phyloP scores from a whole-genome alignment of 768 basidiomycete genomes.

The Phaeolepiota aurea region DNA sequence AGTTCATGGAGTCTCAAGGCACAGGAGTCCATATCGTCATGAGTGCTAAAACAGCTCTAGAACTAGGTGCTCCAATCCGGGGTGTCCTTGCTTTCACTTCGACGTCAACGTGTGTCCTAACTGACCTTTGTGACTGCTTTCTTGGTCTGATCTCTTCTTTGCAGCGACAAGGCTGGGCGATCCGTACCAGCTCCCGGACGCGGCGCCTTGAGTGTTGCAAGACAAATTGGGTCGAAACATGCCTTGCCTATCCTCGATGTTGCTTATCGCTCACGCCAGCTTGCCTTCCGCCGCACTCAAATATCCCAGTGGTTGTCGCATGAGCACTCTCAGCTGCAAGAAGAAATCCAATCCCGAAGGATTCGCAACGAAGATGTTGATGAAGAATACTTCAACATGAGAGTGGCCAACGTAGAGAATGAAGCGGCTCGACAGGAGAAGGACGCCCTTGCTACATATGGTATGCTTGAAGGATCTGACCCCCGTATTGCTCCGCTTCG shows the following conservation, averaged over 20 bases:
- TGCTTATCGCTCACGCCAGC: slow-evolving; percentile 87
- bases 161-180: slow-evolving; percentile 95
- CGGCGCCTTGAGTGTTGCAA: slow-evolving; percentile 83
- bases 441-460: slow-evolving; percentile 87
- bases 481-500: slow-evolving; percentile 85
- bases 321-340: slow-evolving; percentile 78
- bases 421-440: slow-evolving; percentile 91
- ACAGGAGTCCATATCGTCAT: slow-evolving; percentile 96
- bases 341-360: slow-evolving; percentile 63
- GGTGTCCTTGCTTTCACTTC: slow-evolving; percentile 94
- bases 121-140: too few relatives aligned
- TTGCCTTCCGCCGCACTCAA: slow-evolving; percentile 91
- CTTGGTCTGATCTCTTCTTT: slow-evolving; percentile 4
- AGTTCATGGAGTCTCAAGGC: slow-evolving; percentile 95
- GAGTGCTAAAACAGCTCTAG: slow-evolving; percentile 92
- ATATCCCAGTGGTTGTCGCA: slow-evolving; percentile 92
- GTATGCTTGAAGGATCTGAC: slow-evolving; percentile 88
- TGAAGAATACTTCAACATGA: slow-evolving; percentile 64
- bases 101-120: slow-evolving; percentile 88
- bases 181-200: slow-evolving; percentile 96
- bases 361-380: slow-evolving; percentile 41
- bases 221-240: slow-evolving; percentile 74
- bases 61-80: slow-evolving; percentile 89
- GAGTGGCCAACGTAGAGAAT: slow-evolving; percentile 78
- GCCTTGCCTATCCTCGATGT: slow-evolving; percentile 77